Base-by-base conservation (phyloP, 2,329 filamentous ascomycete genomes). In the Chaetomium globosum region DNA sequence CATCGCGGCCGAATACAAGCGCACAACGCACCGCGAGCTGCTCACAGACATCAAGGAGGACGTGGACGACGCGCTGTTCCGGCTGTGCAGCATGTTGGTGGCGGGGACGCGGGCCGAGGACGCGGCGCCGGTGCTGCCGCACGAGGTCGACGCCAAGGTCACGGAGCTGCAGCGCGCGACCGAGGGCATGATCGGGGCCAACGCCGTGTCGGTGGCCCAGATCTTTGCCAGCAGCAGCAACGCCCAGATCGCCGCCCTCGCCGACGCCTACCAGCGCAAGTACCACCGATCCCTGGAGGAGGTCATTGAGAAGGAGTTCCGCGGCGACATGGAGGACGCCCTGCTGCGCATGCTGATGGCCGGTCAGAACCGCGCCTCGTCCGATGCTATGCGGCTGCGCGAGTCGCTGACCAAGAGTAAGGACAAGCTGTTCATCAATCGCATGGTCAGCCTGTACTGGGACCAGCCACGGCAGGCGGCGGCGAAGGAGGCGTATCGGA, bases 261-360 rank as follows among this genome's bases (percentile, higher is more conserved):
- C 84, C 13, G 84, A 90, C 57, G 83, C 86, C 0, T 97, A 96
- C 79, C 82, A 87, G 72, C 81, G 86, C 59, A 88, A 88, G 67
- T 95, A 93, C 75, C 84, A 87, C 31, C 84, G 83, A 48, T 80
- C 85, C 10, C 82, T 98, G 1, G 87, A 91, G 68, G 84, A 86
- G 30, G 87, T 92, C 53, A 87, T 97, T 71, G 85, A 87, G 68
- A 89, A 86, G 79, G 87, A 94, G 72, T 97, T 97, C 77, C 90
- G 88, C 0, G 93, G 93, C 0, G 93, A 97, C 75, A 97, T 97
- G 92, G 83, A 93, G 75, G 85, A 91, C 12, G 92, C 92, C 0
- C 83, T 98, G 0, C 78, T 94, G 55, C 62, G 62, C 62, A 64
- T 64, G 62, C 48, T 64, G 33, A 21, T 26, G 26, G 48, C 48